These are phyloP conservation scores for Penicillium sp. DNA, from an alignment of 2,329 filamentous ascomycete species.

Conservation along the genomic window DNA sequence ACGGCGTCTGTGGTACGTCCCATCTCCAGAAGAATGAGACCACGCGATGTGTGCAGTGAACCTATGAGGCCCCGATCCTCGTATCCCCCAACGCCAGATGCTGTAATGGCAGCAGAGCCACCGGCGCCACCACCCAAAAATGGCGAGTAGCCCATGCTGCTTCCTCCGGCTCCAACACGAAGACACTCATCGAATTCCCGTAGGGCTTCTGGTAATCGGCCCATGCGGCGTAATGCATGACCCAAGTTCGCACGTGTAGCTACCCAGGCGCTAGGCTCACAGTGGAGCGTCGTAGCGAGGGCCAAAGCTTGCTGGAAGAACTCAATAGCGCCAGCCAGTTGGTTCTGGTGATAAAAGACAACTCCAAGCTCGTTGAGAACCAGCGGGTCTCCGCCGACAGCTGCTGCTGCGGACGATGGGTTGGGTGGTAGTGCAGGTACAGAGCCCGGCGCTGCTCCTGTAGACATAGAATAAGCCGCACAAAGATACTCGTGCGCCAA, in stretches of 20 bases:
- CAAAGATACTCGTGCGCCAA: constrained; percentile 93
- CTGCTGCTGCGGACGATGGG: constrained; percentile 16
- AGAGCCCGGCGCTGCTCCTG: constrained; percentile 37
- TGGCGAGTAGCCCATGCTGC: constrained; percentile 74
- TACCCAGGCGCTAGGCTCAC: constrained; percentile 79
- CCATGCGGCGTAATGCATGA: constrained; percentile 77
- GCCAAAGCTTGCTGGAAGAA: constrained; percentile 77
- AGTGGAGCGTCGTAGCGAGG: constrained; percentile 77
- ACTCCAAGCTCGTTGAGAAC: constrained; percentile 95
- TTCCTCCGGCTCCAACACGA: constrained; percentile 72
- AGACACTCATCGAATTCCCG: constrained; percentile 85
- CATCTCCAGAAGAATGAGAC: constrained; percentile 78
- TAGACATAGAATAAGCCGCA: constrained; percentile 70
- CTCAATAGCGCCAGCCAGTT: constrained; percentile 71
- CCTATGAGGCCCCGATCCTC: constrained; percentile 50
- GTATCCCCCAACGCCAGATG: constrained; percentile 47
- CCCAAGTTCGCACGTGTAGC: constrained; percentile 85
- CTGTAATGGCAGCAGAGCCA: constrained; percentile 35
- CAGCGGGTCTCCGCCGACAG: constrained; percentile 67
- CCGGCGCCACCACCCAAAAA: constrained; percentile 48
- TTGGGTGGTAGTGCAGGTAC: constrained; percentile 27
- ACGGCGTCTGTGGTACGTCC: constrained; percentile 75
- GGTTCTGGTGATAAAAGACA: constrained; percentile 89
- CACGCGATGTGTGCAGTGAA: constrained; percentile 58
- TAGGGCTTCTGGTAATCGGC: constrained; percentile 70